Percentiles rank a stretch among this genome's conserved stretches.
Evolutionary conservation across 75 land plant genomes (phyloP).

Genomic region (Sequoia sempervirens): DNA sequence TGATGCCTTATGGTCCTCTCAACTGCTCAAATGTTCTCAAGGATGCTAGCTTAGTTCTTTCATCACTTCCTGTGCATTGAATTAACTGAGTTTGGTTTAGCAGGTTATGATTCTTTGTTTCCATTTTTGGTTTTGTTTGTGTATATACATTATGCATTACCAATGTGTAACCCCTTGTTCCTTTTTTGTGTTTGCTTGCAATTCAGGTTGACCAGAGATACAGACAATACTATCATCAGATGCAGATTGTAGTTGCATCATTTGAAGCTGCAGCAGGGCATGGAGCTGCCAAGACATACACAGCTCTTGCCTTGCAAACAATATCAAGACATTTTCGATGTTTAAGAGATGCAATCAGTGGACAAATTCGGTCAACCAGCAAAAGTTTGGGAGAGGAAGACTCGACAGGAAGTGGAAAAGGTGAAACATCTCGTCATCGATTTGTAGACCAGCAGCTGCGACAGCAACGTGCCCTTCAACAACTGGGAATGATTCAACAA

Average conservation of each 20-base stretch:
- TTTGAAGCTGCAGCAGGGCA: conserved; percentile 76
- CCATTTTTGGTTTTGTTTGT: not conserved
- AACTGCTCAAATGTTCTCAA: not conserved
- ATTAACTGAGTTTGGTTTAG: not conserved
- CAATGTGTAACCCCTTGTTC: not conserved
- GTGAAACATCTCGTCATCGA: conserved; percentile 39
- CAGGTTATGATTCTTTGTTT: not conserved
- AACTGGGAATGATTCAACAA: conserved; percentile 50
- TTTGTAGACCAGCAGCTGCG: conserved; percentile 47
- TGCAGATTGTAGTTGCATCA: conserved; percentile 62
- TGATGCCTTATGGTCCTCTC: not conserved
- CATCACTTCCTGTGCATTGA: not conserved
- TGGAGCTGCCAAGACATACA: conserved; percentile 80
- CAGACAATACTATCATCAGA: conserved; percentile 74
- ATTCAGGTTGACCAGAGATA: conserved; percentile 43
- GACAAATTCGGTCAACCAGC: conserved; percentile 48
- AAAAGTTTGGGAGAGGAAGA: conserved; percentile 58
- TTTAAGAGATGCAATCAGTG: conserved; percentile 65
- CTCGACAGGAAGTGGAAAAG: conserved; percentile 7
- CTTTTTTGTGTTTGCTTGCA: not conserved
- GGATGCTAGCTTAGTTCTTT: not conserved
- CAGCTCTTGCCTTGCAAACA: conserved; percentile 69
- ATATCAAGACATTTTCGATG: conserved; percentile 81
- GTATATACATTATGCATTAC: not conserved
- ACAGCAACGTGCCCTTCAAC: conserved; percentile 63